These are phyloP conservation scores for Crithidia bombi DNA, from an alignment of 208 protist species.

Conservation along the genomic window DNA sequence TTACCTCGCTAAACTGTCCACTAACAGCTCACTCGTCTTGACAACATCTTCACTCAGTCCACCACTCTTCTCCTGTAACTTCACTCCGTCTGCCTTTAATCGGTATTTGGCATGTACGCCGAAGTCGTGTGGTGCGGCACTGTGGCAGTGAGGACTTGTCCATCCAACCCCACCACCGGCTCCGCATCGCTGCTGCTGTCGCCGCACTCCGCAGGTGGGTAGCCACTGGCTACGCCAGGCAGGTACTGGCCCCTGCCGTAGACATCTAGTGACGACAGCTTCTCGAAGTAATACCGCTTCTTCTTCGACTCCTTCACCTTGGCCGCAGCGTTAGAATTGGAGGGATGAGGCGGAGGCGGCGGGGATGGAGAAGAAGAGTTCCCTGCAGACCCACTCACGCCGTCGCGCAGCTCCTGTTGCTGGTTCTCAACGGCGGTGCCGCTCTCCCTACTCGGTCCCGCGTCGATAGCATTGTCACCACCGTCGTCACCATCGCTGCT, in stretches of 20 bases:
- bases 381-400: neutral
- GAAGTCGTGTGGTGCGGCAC: neutral
- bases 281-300: constrained; percentile 28
- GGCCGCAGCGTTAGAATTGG: neutral
- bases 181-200: neutral
- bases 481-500: constrained; percentile 3
- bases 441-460: too few relatives aligned
- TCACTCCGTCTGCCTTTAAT: neutral
- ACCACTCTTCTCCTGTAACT: too few relatives aligned
- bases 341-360: neutral
- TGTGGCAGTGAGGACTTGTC: neutral
- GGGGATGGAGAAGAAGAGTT: neutral
- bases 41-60: too few relatives aligned
- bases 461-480: too few relatives aligned
- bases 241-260: constrained; percentile 26
- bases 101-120: neutral
- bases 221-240: neutral
- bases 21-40: too few relatives aligned
- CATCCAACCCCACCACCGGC: neutral
- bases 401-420: neutral
- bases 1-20: too few relatives aligned
- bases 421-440: neutral
- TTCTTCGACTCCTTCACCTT: constrained; percentile 7
- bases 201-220: neutral
- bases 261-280: constrained; percentile 30